Base-by-base conservation (phyloP, 257 asterid species). In the Penstemon newberryi region DNA sequence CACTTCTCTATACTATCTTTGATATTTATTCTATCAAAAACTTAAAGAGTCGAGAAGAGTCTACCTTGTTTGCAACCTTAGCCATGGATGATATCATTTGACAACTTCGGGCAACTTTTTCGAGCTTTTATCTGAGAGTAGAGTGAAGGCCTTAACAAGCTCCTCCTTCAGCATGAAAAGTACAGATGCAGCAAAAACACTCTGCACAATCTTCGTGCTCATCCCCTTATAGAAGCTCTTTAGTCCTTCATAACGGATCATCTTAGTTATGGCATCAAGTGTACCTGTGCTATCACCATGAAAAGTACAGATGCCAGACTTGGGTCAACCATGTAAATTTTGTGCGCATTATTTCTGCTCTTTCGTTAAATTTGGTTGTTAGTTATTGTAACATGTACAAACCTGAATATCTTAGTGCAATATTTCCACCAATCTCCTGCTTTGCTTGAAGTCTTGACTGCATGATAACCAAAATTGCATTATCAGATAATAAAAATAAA, bases 361-460 rank as follows among this genome's bases (percentile, higher is more conserved):
- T 25, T 25, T 25, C 33, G 0, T 25, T 25, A 25, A 25, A 25
- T 25, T 25, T 25, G 33, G 33, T 25, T 25, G 33, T 25, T 25
- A 25, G 33, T 25, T 25, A 25, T 25, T 25, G 33, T 25, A 25
- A 25, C 33, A 4, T 40, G n/a, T 15, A 54, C 79, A 36, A 47
- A 90, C 96, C 97, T 84, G 98, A 86, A 78, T 92, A 92, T 89
- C 96, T 80, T 70, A 78, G 78, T 12, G 93, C 85, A 36, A 76
- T 41, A 73, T 80, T 86, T 64, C 94, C 91, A 58, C 96, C 94
- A 64, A 92, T 89, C 70, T 92, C 98, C 85, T 92, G 98, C 83
- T 86, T 92, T 45, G 98, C 98, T 87, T 92, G 98, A 75, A 92
- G 96, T 75, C 98, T 84, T n/a, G 98, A 84, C 98, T 92, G 96